Evolutionary conservation across 1,284 basidiomycete genomes (phyloP), one percentile per base, ranked within the genome.

Genomic region (Naganishia sp.): DNA sequence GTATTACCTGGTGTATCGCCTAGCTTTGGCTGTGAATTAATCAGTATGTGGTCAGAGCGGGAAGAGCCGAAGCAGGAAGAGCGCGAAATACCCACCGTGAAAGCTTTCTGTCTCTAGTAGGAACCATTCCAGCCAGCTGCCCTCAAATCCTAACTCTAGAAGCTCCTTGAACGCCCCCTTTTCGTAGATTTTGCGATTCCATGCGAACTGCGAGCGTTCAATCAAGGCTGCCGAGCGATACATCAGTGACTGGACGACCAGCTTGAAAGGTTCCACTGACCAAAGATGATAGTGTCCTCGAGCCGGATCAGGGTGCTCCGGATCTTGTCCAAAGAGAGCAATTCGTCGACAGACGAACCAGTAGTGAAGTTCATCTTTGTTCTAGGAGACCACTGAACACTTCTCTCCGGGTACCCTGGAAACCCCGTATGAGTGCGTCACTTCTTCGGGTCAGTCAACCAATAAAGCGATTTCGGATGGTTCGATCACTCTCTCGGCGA

Each of bases 211-310:
- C 0, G 94, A 94, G 31, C 96, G 87, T 79, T 99, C 96, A 74
- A 99, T 99, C 72, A 94, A 84, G 63, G 85, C 88, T 83, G 69
- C 6, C 52, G 18, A 57, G 11, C 15, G n/a, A 13, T 11, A 16
- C 11, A 16, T 33, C 23, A 50, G 54, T 31, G 7, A 25, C 16
- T 23, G 54, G 61, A 45, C 39, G 31, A 44, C n/a, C 48, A 18
- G 18, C 11, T 13, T 64, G 25, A 64, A 28, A n/a, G 44, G 11
- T 9, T 6, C 4, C 21, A 78, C 82, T 70, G 60, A 83, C 83
- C 76, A 77, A 99, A 99, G 77, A 98, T 96, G 82, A 99, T 99
- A 23, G 95, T 99, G 73, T 99, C 96, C 77, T 99, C 96, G 23
- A 99, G 86, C 21, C 96, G 86, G 71, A 86, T 88, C 18, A 99